A percentile compares a stretch with the other conserved stretches of the same genome.
These are phyloP conservation scores for Trichophyton rubrum DNA, from an alignment of 2,329 filamentous ascomycete species.

Conservation along the genomic window DNA sequence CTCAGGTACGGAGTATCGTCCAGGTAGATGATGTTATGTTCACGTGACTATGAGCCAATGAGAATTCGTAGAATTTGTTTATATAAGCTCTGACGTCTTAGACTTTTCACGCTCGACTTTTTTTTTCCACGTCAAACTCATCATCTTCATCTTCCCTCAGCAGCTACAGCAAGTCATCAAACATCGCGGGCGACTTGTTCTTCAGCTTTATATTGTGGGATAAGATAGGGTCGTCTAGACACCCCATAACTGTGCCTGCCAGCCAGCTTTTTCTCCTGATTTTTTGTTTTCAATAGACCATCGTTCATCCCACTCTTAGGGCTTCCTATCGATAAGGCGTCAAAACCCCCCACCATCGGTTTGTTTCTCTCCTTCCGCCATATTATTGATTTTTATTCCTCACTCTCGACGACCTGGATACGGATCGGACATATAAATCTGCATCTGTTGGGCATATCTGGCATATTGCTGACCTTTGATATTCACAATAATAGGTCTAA, in stretches of 20 bases:
- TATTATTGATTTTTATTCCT: constrained; percentile 18
- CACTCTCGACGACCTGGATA: constrained; percentile 13
- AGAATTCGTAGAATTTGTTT: background rate
- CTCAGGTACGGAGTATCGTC: background rate
- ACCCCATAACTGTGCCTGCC: background rate
- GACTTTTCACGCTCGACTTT: background rate
- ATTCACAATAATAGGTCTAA: background rate
- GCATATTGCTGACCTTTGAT: background rate
- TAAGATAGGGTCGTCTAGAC: background rate
- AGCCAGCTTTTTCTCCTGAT: background rate
- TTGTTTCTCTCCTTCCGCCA: background rate
- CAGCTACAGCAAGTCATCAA: background rate
- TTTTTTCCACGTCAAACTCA: background rate
- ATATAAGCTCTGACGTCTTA: background rate
- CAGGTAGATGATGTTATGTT: background rate
- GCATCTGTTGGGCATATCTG: background rate
- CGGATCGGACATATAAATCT: background rate
- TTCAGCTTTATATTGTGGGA: background rate
- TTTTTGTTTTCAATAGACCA: background rate
- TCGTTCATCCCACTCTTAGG: constrained; percentile 14
- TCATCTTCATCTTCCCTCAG: background rate
- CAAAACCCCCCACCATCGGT: constrained; percentile 16
- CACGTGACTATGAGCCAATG: background rate
- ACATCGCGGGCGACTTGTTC: background rate
- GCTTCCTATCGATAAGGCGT: constrained; percentile 32